Evolutionary conservation across 1,284 basidiomycete genomes (phyloP).

Genomic region (Moesziomyces parantarcticus): DNA sequence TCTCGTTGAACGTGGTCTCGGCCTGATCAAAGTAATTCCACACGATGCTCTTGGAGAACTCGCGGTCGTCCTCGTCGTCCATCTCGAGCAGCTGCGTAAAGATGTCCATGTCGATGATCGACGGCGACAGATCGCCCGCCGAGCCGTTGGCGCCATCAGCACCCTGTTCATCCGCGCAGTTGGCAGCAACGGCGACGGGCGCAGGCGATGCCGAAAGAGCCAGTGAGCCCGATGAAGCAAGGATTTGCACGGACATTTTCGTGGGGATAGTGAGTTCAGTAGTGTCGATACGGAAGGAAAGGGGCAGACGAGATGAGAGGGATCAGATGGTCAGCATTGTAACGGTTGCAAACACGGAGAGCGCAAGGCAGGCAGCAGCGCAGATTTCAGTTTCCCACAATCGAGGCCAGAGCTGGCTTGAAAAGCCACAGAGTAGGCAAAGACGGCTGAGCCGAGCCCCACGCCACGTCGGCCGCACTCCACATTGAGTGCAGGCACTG

Average conservation of each 20-base stretch:
- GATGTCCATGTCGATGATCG: constrained; percentile 79
- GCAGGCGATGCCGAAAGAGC: neutral
- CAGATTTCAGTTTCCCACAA: no score
- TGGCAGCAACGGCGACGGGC: neutral
- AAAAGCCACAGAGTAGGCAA: no score
- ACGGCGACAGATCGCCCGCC: constrained; percentile 47
- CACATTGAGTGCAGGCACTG: no score
- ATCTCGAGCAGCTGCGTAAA: constrained; percentile 88
- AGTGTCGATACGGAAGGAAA: neutral
- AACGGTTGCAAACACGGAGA: no score
- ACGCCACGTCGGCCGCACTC: no score
- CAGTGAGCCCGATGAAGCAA: neutral
- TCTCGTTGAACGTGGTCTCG: constrained; percentile 77
- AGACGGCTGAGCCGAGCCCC: no score
- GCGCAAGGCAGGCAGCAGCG: no score
- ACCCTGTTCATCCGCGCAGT: constrained; percentile 11
- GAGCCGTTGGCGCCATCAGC: constrained; percentile 30
- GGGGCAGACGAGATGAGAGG: no score
- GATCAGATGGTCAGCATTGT: no score
- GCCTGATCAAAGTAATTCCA: constrained; percentile 78
- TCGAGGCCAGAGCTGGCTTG: no score
- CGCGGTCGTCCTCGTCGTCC: constrained; percentile 81
- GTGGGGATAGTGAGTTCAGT: no score
- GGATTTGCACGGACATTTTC: no score
- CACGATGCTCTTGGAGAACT: constrained; percentile 83